Evolutionary conservation across 345 rosid species (phyloP), one percentile per base, ranked within the genome.

Genomic region (Populus euphratica): DNA sequence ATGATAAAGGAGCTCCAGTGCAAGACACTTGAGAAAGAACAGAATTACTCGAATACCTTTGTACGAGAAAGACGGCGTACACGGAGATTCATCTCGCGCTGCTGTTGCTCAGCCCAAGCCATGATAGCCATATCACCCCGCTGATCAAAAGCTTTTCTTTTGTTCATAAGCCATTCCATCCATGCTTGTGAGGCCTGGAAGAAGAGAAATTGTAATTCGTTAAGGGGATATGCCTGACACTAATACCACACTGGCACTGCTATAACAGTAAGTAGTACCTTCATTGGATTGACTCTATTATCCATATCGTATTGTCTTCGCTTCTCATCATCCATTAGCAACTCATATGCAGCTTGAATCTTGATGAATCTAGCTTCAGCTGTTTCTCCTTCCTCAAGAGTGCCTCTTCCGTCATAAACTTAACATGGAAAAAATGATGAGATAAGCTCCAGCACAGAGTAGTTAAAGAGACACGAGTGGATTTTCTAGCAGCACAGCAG

Each of bases 91-190:
- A 93, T 83, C 82, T 92, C 94, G 54, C 81, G 94, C 87, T 95
- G 99, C 83, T 93, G 99, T 82, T 95, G 97, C 78, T 95, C 99
- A 66, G 98, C 98, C 98, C 99, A 95, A 77, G 97, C 94, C 38
- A 93, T 86, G 82, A 95, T 77, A 16, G 99, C 96, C 99, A 92
- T 90, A 79, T 93, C 97, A 10, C 98, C 98, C 44, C 90, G 92
- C 78, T 93, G 98, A 84, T 93, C 94, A 86, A 94, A 95, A 38
- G 99, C 97, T 85, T 92, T 95, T 75, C 97, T 85, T 79, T 90
- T 95, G 79, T 92, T 95, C 81, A 91, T 87, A 23, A 95, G 86
- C 98, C 99, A 95, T 68, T 95, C 94, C 93, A 90, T 93, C 98
- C 99, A 93, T 73, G 98, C 98, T 90, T 91, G 92, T 44, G 98